phyloP scores from a whole-genome alignment of 768 basidiomycete genomes.

The Trichaptum fuscoviolaceum region DNA sequence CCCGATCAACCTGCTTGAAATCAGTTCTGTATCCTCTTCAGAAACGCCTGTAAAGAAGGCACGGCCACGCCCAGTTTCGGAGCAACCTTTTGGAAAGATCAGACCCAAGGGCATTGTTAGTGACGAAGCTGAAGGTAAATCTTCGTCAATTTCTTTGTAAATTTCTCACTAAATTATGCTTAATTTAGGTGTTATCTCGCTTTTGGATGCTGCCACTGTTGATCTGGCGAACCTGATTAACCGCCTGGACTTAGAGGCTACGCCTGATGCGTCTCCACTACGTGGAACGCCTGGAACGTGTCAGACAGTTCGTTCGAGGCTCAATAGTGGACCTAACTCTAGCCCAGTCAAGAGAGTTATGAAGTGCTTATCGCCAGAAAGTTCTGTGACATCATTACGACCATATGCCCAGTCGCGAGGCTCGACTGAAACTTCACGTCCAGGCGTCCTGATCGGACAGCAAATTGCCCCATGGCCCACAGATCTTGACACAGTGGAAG shows the following conservation, averaged over 20 bases:
- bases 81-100: conserved; percentile 47
- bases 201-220: conserved; percentile 75
- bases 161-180: conserved; percentile 9
- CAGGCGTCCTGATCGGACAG: conserved; percentile 32
- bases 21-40: conserved; percentile 5
- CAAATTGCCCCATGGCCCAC: conserved; percentile 61
- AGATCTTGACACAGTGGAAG: conserved; percentile 31
- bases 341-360: conserved; percentile 28
- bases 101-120: conserved; percentile 46
- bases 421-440: neutral
- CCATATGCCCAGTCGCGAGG: conserved; percentile 39
- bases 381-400: conserved; percentile 43
- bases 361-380: conserved; percentile 11
- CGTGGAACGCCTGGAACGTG: conserved; percentile 15
- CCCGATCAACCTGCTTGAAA: conserved; percentile 14
- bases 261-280: conserved; percentile 50
- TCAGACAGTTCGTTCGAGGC: conserved; percentile 8
- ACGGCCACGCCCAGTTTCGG: conserved; percentile 56
- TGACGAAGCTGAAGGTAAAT: conserved; percentile 48
- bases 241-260: conserved; percentile 76
- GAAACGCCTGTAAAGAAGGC: conserved; percentile 35
- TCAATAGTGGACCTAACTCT: conserved; percentile 18
- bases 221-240: conserved; percentile 76
- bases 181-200: conserved; percentile 49
- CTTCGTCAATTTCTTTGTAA: conserved; percentile 1